These are phyloP conservation scores for Penicillium sclerotiorum DNA, from an alignment of 2,329 filamentous ascomycete genomes.

Conservation along the genomic window DNA sequence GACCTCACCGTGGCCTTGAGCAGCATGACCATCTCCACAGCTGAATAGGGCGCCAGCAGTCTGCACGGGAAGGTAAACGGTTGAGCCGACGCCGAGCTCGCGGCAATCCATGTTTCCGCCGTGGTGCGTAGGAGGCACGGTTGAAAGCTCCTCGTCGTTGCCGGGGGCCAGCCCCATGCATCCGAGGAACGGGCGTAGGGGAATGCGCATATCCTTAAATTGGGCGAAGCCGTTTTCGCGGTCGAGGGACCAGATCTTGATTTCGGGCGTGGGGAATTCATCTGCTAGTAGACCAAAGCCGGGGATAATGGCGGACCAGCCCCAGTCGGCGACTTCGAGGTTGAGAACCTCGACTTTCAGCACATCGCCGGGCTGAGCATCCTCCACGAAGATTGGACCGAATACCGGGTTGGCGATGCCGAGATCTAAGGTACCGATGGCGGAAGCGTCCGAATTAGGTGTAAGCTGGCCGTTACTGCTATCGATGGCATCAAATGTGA, in stretches of 20 bases:
- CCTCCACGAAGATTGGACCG: conserved; percentile 54
- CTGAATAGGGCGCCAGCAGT: conserved; percentile 55
- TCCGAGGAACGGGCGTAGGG: conserved; percentile 56
- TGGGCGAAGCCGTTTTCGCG: conserved; percentile 43
- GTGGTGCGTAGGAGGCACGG: conserved; percentile 54
- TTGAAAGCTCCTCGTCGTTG: conserved; percentile 49
- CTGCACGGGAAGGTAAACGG: conserved; percentile 55
- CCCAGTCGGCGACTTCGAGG: conserved; percentile 50
- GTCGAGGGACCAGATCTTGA: conserved; percentile 56
- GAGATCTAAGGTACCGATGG: conserved; percentile 47
- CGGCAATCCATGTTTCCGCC: conserved; percentile 61
- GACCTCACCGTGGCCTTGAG: conserved; percentile 59
- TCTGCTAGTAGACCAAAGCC: conserved; percentile 55
- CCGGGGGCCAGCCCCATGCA: conserved; percentile 56
- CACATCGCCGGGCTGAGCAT: conserved; percentile 55
- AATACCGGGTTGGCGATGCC: conserved; percentile 52
- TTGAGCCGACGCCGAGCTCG: conserved; percentile 51
- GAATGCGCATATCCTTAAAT: conserved; percentile 54
- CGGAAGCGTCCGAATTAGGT: conserved; percentile 43
- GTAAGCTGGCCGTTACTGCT: conserved; percentile 56
- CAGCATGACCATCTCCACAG: conserved; percentile 58
- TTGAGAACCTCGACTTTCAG: conserved; percentile 55
- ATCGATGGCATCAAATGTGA: conserved; percentile 55
- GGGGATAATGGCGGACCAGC: conserved; percentile 57
- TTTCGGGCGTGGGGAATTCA: conserved; percentile 47